Percentiles rank a stretch among this genome's conserved stretches.
phyloP scores from a whole-genome alignment of 257 asterid species.

The Solanum tacnaense region DNA sequence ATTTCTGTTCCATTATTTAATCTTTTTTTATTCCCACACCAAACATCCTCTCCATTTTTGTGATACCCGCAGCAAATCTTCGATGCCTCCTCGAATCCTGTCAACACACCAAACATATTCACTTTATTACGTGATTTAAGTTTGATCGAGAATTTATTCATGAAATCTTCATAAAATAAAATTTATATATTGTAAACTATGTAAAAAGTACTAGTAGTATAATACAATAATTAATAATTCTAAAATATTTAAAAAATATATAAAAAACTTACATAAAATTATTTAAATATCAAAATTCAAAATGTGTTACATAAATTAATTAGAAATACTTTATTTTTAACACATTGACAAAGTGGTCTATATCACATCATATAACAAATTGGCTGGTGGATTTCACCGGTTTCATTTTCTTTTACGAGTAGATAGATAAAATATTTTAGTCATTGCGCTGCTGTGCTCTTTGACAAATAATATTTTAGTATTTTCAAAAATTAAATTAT shows the following conservation, averaged over 20 bases:
- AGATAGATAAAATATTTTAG: neutral
- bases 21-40: conserved; percentile 29
- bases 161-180: no score
- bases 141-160: no score
- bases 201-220: no score
- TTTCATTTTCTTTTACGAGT: neutral
- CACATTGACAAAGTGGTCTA: neutral
- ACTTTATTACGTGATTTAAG: neutral
- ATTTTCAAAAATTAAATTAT: no score
- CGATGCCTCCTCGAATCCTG: conserved; percentile 33
- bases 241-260: no score
- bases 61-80: conserved; percentile 38
- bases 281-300: no score
- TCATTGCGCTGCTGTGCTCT: neutral
- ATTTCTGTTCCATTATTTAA: conserved; percentile 21
- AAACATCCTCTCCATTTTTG: conserved; percentile 8
- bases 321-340: no score
- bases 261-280: no score
- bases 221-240: no score
- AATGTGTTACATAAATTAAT: no score
- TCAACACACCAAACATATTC: neutral
- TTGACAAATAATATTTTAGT: neutral
- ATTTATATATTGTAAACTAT: no score
- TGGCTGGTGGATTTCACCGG: neutral
- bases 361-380: neutral